A percentile compares a stretch with the other conserved stretches of the same genome.
Evolutionary conservation across 495 filamentous ascomycete species (phyloP).

Genomic region (Amorphotheca resinae): DNA sequence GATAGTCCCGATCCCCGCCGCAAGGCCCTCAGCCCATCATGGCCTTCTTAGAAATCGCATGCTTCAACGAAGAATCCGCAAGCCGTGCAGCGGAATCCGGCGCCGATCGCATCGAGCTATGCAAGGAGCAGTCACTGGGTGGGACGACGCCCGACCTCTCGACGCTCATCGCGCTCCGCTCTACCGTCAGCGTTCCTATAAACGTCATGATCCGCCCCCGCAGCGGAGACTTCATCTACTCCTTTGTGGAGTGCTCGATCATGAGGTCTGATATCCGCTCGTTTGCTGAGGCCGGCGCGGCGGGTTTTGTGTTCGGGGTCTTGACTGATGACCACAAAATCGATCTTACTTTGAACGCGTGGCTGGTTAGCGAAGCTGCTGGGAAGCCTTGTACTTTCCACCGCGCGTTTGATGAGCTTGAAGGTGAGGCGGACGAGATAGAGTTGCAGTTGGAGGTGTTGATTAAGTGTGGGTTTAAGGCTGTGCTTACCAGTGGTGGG

Average conservation of each 20-base stretch:
- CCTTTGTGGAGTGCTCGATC: constrained; percentile 23
- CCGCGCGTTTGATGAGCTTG: constrained; percentile 36
- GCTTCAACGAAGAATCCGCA: constrained; percentile 33
- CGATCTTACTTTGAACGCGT: constrained; percentile 26
- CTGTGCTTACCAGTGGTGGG: constrained; percentile 38
- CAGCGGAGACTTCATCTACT: constrained; percentile 28
- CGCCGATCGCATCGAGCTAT: constrained; percentile 39
- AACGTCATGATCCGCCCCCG: constrained; percentile 40
- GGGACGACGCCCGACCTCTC: constrained; percentile 13
- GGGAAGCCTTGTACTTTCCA: constrained; percentile 40
- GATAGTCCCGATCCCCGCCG: neutral
- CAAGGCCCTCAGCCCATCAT: neutral
- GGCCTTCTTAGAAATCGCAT: constrained; percentile 33
- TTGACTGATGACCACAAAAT: constrained; percentile 21
- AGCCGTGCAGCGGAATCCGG: constrained; percentile 27
- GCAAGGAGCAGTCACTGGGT: constrained; percentile 5
- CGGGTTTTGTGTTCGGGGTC: constrained; percentile 41
- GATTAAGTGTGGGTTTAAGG: constrained; percentile 29
- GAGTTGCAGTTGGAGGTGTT: constrained; percentile 24
- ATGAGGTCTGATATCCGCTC: constrained; percentile 29
- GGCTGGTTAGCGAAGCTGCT: constrained; percentile 28
- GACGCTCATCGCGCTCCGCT: constrained; percentile 13
- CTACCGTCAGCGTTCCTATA: constrained; percentile 27
- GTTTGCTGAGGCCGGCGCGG: constrained; percentile 25
- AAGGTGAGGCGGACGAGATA: constrained; percentile 16